Base-by-base conservation (phyloP, 2,329 filamentous ascomycete species). In the Mycosphaerella arachidis region DNA sequence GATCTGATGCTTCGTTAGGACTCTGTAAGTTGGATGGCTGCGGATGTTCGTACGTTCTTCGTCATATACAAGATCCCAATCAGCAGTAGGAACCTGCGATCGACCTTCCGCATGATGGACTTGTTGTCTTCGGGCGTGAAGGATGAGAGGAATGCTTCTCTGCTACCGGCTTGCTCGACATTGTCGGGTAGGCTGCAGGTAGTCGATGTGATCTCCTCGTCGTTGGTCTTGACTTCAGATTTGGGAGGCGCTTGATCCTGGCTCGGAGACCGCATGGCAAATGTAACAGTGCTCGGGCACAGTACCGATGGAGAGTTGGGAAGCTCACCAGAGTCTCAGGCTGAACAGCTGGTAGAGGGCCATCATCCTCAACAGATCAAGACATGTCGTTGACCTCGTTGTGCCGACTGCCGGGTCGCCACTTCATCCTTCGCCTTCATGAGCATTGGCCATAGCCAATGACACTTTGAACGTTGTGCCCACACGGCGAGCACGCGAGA, bases 1-100 rank as follows among this genome's bases (percentile, higher is more conserved):
- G 57, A 78, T 73, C 24, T 24, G 24, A 24, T 24, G 24, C 24
- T 24, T 24, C 24, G 24, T 24, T 24, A 24, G 24, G 24, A 24
- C 24, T 24, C 24, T 24, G 1, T 24, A 24, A 24, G 24, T 24
- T 24, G 24, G 24, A 24, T 24, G 24, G 24, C 24, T 24, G 24
- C 24, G 24, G 24, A 24, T 24, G 24, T 30, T n/a, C 61, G 37
- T 56, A 75, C 72, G 60, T 75, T 72, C 54, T 79, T 79, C 54
- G 79, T 73, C 65, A 78, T 71, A 61, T 75, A 78, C 67, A 77
- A 74, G 6, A 76, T 57, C 1, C 73, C 76, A 43, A 78, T 77
- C 7, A 79, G 65, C 16, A 72, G 61, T 5, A 76, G 59, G 57
- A 78, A 77, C 9, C 71, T 67, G 51, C 64, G 58, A 53, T 78